phyloP scores from a whole-genome alignment of 2,329 filamentous ascomycete genomes.

The Onygenales sp. region DNA sequence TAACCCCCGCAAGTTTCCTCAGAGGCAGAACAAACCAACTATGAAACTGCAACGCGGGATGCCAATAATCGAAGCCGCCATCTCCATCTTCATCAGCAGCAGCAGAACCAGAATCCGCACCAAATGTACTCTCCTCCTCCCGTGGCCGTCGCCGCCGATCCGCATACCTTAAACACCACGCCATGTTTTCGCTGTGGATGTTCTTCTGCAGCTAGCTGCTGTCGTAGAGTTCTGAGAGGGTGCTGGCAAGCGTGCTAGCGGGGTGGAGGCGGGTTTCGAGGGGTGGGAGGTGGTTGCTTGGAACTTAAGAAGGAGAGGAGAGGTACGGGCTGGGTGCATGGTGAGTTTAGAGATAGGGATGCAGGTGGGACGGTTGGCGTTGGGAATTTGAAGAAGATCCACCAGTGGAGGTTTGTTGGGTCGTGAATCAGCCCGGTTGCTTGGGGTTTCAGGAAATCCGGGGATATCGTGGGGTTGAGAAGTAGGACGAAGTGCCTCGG shows the following conservation, averaged over 20 bases:
- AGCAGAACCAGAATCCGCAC: not conserved
- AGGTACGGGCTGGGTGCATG: not conserved
- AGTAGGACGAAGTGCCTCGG: not conserved
- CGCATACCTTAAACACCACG: not conserved
- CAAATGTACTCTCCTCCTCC: not conserved
- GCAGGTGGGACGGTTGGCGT: not conserved
- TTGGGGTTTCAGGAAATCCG: not conserved
- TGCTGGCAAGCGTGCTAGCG: not conserved
- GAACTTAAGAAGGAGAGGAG: not conserved
- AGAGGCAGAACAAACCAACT: not conserved
- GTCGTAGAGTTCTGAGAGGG: not conserved
- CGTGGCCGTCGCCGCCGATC: not conserved
- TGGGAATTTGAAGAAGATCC: conserved; percentile 1
- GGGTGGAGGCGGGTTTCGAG: not conserved
- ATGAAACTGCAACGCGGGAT: conserved; percentile 2
- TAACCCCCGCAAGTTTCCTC: not conserved
- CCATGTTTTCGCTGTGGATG: conserved; percentile 2
- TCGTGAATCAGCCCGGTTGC: conserved; percentile 1
- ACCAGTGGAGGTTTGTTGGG: conserved; percentile 1
- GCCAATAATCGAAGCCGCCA: not conserved
- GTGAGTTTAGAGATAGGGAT: not conserved
- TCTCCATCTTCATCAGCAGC: not conserved
- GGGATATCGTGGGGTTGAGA: not conserved
- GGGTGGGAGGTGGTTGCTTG: not conserved
- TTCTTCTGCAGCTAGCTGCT: conserved; percentile 1